Conservation (phyloP, 805 yeast genomes). For the Suhomyces prunicola region DNA sequence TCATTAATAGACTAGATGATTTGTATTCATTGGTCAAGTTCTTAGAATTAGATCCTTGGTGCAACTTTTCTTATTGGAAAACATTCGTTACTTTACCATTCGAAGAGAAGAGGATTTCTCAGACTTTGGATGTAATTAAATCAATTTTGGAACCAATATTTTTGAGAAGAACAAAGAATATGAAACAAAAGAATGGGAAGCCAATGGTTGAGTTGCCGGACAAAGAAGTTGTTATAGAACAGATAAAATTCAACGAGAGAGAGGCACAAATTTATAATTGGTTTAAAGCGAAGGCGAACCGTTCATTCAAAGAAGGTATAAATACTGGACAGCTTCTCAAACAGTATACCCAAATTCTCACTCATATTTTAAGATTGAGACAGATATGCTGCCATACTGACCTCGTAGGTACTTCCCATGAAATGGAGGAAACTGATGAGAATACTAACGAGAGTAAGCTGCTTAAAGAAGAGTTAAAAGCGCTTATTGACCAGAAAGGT, state of each 20-base stretch:
- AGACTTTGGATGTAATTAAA: slow-evolving; percentile 81
- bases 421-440: slow-evolving; percentile 48
- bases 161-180: slow-evolving; percentile 79
- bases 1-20: slow-evolving; percentile 84
- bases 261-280: slow-evolving; percentile 68
- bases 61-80: slow-evolving; percentile 80
- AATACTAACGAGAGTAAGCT: neutral
- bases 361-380: slow-evolving; percentile 78
- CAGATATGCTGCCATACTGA: slow-evolving; percentile 87
- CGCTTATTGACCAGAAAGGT: slow-evolving; percentile 5
- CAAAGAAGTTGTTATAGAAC: slow-evolving; percentile 68
- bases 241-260: slow-evolving; percentile 58
- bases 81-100: slow-evolving; percentile 81
- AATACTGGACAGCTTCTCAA: slow-evolving; percentile 65
- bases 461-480: slow-evolving; percentile 1
- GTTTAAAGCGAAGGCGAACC: slow-evolving; percentile 64
- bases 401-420: slow-evolving; percentile 51
- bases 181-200: slow-evolving; percentile 71
- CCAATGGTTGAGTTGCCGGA: slow-evolving; percentile 74
- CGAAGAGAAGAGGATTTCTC: slow-evolving; percentile 64
- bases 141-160: slow-evolving; percentile 80
- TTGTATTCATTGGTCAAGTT: slow-evolving; percentile 73
- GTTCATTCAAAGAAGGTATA: slow-evolving; percentile 56
- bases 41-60: slow-evolving; percentile 85
- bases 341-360: slow-evolving; percentile 73